These are phyloP conservation scores for Blastobotrys buckinghamii DNA, from an alignment of 1,139 yeast species.

Conservation along the genomic window DNA sequence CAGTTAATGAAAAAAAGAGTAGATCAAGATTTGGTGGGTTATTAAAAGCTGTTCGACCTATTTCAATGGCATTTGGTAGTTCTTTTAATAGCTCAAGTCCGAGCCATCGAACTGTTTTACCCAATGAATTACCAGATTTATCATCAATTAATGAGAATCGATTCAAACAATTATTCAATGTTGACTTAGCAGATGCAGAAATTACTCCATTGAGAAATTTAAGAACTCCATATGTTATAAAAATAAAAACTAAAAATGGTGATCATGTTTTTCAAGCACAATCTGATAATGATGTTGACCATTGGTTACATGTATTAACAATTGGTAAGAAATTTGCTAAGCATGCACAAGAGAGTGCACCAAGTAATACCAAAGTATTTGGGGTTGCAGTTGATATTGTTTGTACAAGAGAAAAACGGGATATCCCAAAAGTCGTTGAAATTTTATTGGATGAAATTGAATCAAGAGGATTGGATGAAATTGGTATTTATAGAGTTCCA, in stretches of 20 bases:
- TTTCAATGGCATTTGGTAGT: conserved; percentile 36
- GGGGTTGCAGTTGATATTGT: conserved; percentile 82
- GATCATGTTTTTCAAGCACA: conserved; percentile 69
- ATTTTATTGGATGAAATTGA: conserved; percentile 70
- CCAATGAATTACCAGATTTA: conserved; percentile 56
- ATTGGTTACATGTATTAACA: conserved; percentile 57
- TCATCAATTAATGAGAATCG: conserved; percentile 39
- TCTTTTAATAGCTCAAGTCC: conserved; percentile 28
- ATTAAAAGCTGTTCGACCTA: conserved; percentile 38
- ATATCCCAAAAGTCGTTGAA: conserved; percentile 61
- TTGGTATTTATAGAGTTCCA: conserved; percentile 88
- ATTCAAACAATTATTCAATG: conserved; percentile 51
- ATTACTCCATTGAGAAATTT: conserved; percentile 10
- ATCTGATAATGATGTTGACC: conserved; percentile 57
- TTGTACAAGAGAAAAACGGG: conserved; percentile 61
- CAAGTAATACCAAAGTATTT: conserved; percentile 49
- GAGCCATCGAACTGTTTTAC: conserved; percentile 48
- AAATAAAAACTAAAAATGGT: conserved; percentile 46
- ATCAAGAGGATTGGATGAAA: conserved; percentile 76
- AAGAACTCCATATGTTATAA: conserved; percentile 41
- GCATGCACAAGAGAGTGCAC: conserved; percentile 19
- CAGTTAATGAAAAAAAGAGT: conserved; percentile 11
- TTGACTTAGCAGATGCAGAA: conserved; percentile 47
- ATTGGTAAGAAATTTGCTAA: conserved; percentile 39
- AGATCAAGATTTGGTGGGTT: conserved; percentile 33